A percentile compares a stretch with the other conserved stretches of the same genome.
Evolutionary conservation across 208 protist genomes (phyloP).

Genomic region (Trypanosoma cruzi): DNA sequence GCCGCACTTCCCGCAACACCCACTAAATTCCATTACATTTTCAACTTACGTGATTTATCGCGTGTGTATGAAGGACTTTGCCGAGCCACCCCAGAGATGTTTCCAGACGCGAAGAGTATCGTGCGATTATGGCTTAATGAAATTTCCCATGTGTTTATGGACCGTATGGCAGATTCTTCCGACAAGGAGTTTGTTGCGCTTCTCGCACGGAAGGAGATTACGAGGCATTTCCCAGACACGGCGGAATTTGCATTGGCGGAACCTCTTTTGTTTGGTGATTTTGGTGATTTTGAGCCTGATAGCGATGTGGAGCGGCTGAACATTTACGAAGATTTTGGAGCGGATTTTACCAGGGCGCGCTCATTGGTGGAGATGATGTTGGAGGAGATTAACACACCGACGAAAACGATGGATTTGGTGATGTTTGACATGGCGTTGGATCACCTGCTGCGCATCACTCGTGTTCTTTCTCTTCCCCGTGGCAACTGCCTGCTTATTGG

Average conservation of each 20-base stretch:
- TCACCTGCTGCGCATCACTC: slow-evolving; percentile 96
- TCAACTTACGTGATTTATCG: slow-evolving; percentile 98
- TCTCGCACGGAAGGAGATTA: slow-evolving; percentile 84
- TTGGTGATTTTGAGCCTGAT: slow-evolving; percentile 91
- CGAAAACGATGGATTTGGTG: slow-evolving; percentile 96
- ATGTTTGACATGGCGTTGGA: slow-evolving; percentile 99
- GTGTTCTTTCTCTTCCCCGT: slow-evolving; percentile 96
- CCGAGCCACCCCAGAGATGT: slow-evolving; percentile 93
- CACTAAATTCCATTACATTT: slow-evolving; percentile 99
- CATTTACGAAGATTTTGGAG: slow-evolving; percentile 95
- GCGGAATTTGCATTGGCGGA: slow-evolving; percentile 71
- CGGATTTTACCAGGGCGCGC: slow-evolving; percentile 75
- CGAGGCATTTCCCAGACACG: slow-evolving; percentile 64
- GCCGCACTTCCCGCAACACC: slow-evolving; percentile 96
- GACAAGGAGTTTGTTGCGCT: slow-evolving; percentile 93
- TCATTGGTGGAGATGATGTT: slow-evolving; percentile 93
- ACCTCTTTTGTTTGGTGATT: slow-evolving; percentile 97
- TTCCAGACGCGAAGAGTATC: slow-evolving; percentile 60
- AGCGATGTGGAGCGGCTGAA: slow-evolving; percentile 70
- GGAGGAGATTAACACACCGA: slow-evolving; percentile 94
- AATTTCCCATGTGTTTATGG: slow-evolving; percentile 96
- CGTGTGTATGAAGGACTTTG: slow-evolving; percentile 98
- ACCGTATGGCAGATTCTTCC: slow-evolving; percentile 94
- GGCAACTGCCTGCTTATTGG: slow-evolving; percentile 98
- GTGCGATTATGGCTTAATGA: slow-evolving; percentile 99